Percentiles rank a stretch among this genome's conserved stretches.
phyloP scores from a whole-genome alignment of 176 grass and related monocot genomes.

The Phoenix roebelenii region DNA sequence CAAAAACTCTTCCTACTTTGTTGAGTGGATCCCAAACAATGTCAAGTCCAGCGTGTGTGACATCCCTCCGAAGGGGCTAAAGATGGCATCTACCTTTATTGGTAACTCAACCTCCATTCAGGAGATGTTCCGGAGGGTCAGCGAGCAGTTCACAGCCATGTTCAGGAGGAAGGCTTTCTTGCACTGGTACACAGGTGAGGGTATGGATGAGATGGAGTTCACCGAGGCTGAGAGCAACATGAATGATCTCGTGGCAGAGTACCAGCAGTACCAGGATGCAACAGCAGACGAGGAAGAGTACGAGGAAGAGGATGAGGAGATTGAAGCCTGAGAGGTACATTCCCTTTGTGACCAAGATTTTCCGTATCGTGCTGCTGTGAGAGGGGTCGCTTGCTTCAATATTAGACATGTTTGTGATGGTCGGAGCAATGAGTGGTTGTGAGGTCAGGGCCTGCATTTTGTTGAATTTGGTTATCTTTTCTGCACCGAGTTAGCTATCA shows the following conservation, averaged over 20 bases:
- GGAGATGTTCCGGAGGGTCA: conserved; percentile 84
- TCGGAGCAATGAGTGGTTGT: too few relatives aligned
- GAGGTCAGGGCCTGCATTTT: too few relatives aligned
- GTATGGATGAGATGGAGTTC: conserved; percentile 98
- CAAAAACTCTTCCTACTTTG: conserved; percentile 92
- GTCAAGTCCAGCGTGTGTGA: conserved; percentile 86
- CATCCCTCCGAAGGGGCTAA: conserved; percentile 60
- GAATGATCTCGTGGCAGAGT: conserved; percentile 76
- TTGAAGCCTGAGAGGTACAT: too few relatives aligned
- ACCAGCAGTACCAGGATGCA: conserved; percentile 85
- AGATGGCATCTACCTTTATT: conserved; percentile 64
- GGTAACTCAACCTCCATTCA: conserved; percentile 68
- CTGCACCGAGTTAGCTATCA: too few relatives aligned
- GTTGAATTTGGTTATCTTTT: too few relatives aligned
- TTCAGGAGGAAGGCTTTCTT: conserved; percentile 99
- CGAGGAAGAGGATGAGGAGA: too few relatives aligned
- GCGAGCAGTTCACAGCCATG: conserved; percentile 94
- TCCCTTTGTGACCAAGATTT: too few relatives aligned
- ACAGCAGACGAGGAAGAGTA: too few relatives aligned
- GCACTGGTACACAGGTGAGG: conserved; percentile 94
- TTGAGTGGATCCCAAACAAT: conserved; percentile 95
- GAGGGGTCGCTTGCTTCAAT: too few relatives aligned
- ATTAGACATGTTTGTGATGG: too few relatives aligned
- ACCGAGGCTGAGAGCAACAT: conserved; percentile 84
- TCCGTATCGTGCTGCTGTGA: too few relatives aligned